Evolutionary conservation across 2,329 filamentous ascomycete species (phyloP).

Genomic region (Aspergillus aculeatinus): DNA sequence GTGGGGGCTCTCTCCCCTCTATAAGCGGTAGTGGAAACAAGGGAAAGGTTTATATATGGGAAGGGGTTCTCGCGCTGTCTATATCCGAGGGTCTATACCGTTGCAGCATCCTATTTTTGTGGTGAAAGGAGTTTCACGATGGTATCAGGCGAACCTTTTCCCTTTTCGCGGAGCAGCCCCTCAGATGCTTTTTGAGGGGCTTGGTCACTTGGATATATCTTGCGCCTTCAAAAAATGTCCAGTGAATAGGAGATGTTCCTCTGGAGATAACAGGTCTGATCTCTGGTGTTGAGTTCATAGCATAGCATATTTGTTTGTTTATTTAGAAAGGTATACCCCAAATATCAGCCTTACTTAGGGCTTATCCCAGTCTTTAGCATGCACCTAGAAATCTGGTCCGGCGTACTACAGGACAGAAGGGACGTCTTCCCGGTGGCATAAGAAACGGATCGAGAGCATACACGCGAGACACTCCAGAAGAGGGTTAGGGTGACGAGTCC

Average conservation of each 20-base stretch:
- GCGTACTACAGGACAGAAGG: not conserved
- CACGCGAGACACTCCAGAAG: too few species aligned
- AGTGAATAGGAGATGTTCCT: not conserved
- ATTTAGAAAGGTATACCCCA: not conserved
- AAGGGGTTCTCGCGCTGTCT: too few species aligned
- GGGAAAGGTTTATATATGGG: not conserved
- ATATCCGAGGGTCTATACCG: too few species aligned
- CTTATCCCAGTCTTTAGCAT: not conserved
- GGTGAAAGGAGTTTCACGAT: too few species aligned
- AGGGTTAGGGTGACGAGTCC: not conserved
- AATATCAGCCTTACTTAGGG: not conserved
- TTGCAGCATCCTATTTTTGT: too few species aligned
- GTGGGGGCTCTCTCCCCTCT: constrained; percentile 54
- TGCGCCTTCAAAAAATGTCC: not conserved
- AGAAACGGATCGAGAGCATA: too few species aligned
- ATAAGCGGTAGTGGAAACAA: constrained; percentile 21
- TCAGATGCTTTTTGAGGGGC: not conserved
- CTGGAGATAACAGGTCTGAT: not conserved
- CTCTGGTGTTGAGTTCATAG: not conserved
- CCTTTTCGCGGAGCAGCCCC: too few species aligned
- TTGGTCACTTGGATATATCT: not conserved
- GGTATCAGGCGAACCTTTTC: too few species aligned
- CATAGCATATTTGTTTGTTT: not conserved
- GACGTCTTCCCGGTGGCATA: too few species aligned
- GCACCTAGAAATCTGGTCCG: not conserved